Percentiles rank a stretch among this genome's conserved stretches.
Evolutionary conservation across 225 moss, liverwort and hornwort species (phyloP).

Genomic region (Thuidium tamariscinum): DNA sequence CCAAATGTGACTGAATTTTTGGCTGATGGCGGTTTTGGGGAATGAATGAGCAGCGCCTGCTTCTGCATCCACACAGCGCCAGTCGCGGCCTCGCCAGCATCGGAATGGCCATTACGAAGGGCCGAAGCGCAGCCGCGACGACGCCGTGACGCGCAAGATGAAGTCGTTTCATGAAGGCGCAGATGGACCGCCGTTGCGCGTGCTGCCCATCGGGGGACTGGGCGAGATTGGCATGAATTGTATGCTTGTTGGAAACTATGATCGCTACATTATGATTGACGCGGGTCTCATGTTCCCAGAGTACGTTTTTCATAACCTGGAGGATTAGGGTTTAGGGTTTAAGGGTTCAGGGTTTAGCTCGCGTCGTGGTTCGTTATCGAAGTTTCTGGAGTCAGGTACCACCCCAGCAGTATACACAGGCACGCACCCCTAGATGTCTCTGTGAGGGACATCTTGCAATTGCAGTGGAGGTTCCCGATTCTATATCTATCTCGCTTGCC

Average conservation of each 20-base stretch:
- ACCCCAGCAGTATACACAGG: not conserved
- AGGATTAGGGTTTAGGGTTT: not conserved
- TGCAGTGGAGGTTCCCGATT: not conserved
- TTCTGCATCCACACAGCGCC: constrained; percentile 8
- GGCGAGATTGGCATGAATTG: constrained; percentile 99
- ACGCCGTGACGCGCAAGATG: constrained; percentile 88
- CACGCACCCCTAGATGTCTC: not conserved
- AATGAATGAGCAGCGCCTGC: constrained; percentile 1
- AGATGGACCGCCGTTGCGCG: constrained; percentile 79
- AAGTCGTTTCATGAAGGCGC: constrained; percentile 80
- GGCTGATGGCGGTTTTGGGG: not conserved
- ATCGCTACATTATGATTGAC: constrained; percentile 96
- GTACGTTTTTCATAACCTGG: constrained; percentile 23
- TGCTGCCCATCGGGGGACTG: constrained; percentile 86
- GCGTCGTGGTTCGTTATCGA: not conserved
- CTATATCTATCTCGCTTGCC: too few relatives aligned
- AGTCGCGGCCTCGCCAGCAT: constrained; percentile 23
- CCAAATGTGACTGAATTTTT: not conserved
- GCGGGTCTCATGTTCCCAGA: constrained; percentile 99
- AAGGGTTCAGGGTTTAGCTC: constrained; percentile 14
- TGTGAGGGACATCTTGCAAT: not conserved
- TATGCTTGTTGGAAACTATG: constrained; percentile 99
- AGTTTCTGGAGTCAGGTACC: not conserved
- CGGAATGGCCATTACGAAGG: constrained; percentile 56
- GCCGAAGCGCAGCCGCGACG: constrained; percentile 71